Evolutionary conservation across 495 filamentous ascomycete genomes (phyloP).

Genomic region (Penicillium odoratum): DNA sequence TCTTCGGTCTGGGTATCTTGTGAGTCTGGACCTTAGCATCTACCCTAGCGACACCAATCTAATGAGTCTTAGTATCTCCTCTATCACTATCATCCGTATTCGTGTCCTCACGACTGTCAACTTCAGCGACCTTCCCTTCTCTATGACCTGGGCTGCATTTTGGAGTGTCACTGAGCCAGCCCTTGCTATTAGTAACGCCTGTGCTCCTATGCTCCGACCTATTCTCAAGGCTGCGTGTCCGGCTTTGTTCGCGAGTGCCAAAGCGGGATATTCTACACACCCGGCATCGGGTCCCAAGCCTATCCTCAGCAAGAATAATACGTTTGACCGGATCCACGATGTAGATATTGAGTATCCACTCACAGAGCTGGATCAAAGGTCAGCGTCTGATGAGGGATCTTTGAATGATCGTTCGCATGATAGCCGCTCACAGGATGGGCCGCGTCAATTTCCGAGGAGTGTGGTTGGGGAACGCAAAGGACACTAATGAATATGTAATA

Average conservation of each 20-base stretch:
- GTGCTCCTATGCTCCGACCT: conserved; percentile 28
- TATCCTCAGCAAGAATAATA: conserved; percentile 8
- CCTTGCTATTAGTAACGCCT: conserved; percentile 22
- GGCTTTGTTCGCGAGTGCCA: conserved; percentile 16
- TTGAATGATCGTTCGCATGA: conserved; percentile 15
- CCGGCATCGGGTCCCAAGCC: conserved; percentile 6
- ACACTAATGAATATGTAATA: background rate
- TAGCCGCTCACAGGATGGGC: conserved; percentile 9
- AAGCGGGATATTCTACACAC: conserved; percentile 14
- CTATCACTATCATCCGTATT: conserved; percentile 28
- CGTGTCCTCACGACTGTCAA: conserved; percentile 22
- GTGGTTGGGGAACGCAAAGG: background rate
- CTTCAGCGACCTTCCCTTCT: conserved; percentile 22
- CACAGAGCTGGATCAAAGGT: conserved; percentile 9
- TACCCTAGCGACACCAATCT: background rate
- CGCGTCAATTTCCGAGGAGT: conserved; percentile 2
- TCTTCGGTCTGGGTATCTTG: conserved; percentile 25
- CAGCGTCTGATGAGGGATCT: conserved; percentile 2
- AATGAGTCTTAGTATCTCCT: conserved; percentile 19
- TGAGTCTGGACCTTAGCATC: background rate
- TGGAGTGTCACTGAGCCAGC: conserved; percentile 27
- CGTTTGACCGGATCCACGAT: conserved; percentile 15
- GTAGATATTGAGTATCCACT: conserved; percentile 21
- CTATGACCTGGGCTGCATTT: conserved; percentile 31
- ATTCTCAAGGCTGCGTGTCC: conserved; percentile 20